Conservation (phyloP, 306 rosid species). For the Dicorynia guianensis region DNA sequence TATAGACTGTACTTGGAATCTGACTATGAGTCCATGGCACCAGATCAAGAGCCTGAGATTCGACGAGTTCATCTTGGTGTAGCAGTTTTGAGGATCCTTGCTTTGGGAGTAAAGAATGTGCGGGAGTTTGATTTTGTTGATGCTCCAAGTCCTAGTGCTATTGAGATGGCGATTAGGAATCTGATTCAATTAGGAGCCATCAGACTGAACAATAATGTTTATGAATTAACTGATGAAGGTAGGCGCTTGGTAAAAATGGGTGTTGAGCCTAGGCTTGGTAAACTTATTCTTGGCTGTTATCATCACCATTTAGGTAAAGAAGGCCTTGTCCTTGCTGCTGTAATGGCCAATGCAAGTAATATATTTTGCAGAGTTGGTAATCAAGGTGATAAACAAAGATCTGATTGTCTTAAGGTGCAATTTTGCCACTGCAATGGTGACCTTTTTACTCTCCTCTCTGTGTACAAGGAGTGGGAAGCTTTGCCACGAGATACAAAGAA, state of each 20-base stretch:
- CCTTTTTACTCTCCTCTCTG: constrained; percentile 92
- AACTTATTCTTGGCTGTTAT: constrained; percentile 78
- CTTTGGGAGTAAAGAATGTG: constrained; percentile 79
- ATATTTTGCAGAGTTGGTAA: constrained; percentile 91
- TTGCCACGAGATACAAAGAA: constrained; percentile 60
- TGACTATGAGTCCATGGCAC: constrained; percentile 73
- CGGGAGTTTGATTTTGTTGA: constrained; percentile 85
- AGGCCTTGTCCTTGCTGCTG: constrained; percentile 87
- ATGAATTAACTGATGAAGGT: constrained; percentile 75
- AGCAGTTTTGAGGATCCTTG: constrained; percentile 89
- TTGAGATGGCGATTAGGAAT: constrained; percentile 83
- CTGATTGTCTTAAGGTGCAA: constrained; percentile 84
- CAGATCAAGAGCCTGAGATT: constrained; percentile 93
- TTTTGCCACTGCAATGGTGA: constrained; percentile 94
- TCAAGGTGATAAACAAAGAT: constrained; percentile 72
- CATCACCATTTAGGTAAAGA: constrained; percentile 63
- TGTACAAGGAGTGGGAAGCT: constrained; percentile 84
- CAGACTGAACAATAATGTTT: constrained; percentile 46
- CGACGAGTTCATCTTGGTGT: constrained; percentile 97
- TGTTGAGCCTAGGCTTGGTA: constrained; percentile 95
- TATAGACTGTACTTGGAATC: constrained; percentile 84
- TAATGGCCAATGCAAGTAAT: constrained; percentile 90
- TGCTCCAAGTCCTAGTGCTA: constrained; percentile 85
- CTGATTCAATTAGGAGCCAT: constrained; percentile 81
- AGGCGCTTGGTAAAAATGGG: constrained; percentile 78